A percentile compares a stretch with the other conserved stretches of the same genome.
phyloP scores from a whole-genome alignment of 1,139 yeast species.

The Kodamaea sp. region DNA sequence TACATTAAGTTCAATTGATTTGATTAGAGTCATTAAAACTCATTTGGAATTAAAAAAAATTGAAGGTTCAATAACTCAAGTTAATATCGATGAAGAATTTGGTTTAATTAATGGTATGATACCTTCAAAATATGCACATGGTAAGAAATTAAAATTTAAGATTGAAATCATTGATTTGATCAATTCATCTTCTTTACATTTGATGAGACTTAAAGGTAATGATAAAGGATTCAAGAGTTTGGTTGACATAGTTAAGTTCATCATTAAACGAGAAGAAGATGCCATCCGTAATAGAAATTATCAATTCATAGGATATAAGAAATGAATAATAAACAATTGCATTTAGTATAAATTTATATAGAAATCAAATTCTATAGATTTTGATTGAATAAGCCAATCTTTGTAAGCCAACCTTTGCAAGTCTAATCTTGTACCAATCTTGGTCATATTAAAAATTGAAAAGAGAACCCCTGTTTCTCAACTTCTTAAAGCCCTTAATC shows the following conservation, averaged over 20 bases:
- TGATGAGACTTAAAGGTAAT: conserved; percentile 64
- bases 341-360: background rate
- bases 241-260: conserved; percentile 43
- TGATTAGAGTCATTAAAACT: conserved; percentile 33
- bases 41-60: conserved; percentile 47
- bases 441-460: background rate
- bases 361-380: background rate
- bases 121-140: conserved; percentile 47
- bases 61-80: conserved; percentile 48
- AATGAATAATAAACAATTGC: background rate
- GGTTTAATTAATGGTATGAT: conserved; percentile 45
- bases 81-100: conserved; percentile 42
- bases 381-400: background rate
- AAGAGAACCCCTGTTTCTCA: conserved; percentile 4
- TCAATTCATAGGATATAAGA: conserved; percentile 16
- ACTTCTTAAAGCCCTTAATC: conserved; percentile 69
- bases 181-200: conserved; percentile 46
- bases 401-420: background rate
- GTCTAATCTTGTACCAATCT: background rate
- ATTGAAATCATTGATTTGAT: conserved; percentile 42
- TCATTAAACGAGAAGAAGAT: conserved; percentile 37
- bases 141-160: conserved; percentile 46
- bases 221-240: conserved; percentile 59
- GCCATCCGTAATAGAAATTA: conserved; percentile 20
- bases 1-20: conserved; percentile 25